A percentile compares a stretch with the other conserved stretches of the same genome.
Conservation (phyloP, 1,284 basidiomycete species). For the Neolentinus lepideus region DNA sequence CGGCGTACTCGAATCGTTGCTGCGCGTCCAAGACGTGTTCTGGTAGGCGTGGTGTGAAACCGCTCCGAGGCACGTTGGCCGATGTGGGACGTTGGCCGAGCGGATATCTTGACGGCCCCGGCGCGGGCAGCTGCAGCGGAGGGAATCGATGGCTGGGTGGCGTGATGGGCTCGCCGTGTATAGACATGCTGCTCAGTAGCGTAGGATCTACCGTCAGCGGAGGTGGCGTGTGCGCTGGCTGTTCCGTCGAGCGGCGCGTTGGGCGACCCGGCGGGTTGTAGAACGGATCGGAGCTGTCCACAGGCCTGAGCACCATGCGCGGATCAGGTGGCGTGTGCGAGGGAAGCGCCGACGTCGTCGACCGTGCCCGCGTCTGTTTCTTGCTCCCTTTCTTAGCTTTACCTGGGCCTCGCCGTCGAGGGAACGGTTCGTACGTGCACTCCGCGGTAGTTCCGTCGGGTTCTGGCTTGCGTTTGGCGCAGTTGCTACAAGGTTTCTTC, state of each 20-base stretch:
- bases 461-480: constrained; percentile 33
- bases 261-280: background rate
- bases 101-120: background rate
- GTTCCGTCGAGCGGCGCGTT: background rate
- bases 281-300: background rate
- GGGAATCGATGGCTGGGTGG: background rate
- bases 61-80: background rate
- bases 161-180: background rate
- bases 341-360: background rate
- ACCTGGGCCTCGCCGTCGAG: constrained; percentile 63
- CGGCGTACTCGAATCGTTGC: background rate
- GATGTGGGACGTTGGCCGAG: background rate
- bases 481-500: constrained; percentile 53
- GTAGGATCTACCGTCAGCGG: background rate
- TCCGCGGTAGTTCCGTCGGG: constrained; percentile 4
- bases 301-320: background rate
- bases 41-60: background rate
- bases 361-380: constrained; percentile 5
- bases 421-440: constrained; percentile 48
- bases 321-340: background rate
- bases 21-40: background rate
- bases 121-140: background rate
- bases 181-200: background rate
- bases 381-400: constrained; percentile 35
- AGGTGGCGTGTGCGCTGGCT: background rate